Conservation (phyloP, 257 asterid species). For the Pogostemon cablin region DNA sequence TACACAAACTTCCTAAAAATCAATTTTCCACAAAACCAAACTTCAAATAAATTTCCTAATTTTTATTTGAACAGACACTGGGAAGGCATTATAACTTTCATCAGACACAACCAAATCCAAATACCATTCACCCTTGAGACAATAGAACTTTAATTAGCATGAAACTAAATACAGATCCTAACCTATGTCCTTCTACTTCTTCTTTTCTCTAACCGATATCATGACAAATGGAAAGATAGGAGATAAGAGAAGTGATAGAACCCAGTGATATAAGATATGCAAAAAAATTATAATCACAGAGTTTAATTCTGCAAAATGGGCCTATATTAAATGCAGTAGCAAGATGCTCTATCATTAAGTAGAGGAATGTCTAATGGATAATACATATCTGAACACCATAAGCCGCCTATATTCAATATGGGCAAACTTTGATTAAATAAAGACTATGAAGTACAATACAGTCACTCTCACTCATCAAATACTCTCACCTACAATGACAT, state of each 20-base stretch:
- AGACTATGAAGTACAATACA: not conserved
- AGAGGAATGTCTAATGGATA: not conserved
- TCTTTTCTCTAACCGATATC: not conserved
- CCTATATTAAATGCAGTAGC: not conserved
- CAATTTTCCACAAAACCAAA: not conserved
- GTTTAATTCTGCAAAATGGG: not conserved
- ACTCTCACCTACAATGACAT: not conserved
- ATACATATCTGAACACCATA: not conserved
- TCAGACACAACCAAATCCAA: not conserved
- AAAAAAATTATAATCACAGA: not conserved
- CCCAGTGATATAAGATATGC: not conserved
- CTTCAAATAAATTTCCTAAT: not conserved
- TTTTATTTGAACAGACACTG: not conserved
- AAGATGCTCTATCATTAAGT: not conserved
- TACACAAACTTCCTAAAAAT: not conserved
- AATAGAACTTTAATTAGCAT: not conserved
- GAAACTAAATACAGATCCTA: not conserved
- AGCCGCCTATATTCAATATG: not conserved
- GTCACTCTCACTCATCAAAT: conserved; percentile 4
- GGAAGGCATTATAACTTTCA: not conserved
- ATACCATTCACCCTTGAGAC: conserved; percentile 3
- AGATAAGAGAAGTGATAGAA: not conserved
- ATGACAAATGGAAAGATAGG: not conserved
- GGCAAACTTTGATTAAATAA: conserved; percentile 12
- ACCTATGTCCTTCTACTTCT: not conserved